Evolutionary conservation across 2,329 filamentous ascomycete genomes (phyloP).

Genomic region (Ceratocystiopsis sp.): DNA sequence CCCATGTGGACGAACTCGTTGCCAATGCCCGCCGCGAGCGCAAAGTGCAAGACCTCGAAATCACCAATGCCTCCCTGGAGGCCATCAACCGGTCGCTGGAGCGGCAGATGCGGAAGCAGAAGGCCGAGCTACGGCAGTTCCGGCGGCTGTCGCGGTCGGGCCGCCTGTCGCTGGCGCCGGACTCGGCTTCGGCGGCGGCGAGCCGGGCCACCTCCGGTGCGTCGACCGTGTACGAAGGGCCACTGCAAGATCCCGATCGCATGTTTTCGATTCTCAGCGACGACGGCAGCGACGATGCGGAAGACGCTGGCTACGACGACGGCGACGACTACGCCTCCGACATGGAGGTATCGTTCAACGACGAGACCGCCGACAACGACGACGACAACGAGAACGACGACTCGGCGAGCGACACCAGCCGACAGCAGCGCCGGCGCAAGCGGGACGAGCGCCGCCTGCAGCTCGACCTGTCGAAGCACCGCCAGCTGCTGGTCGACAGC

Average conservation of each 20-base stretch:
- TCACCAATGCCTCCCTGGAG: conserved; percentile 85
- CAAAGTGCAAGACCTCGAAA: conserved; percentile 91
- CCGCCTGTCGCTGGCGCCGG: conserved; percentile 41
- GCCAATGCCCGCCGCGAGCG: conserved; percentile 80
- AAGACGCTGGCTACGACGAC: conserved; percentile 15
- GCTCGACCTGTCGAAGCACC: conserved; percentile 74
- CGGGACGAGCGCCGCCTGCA: conserved; percentile 71
- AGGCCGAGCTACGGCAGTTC: conserved; percentile 69
- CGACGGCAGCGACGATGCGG: conserved; percentile 24
- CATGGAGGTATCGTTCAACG: conserved; percentile 14
- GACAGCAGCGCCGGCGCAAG: conserved; percentile 34
- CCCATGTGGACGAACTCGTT: conserved; percentile 54
- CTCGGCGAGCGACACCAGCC: background rate
- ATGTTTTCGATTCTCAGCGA: conserved; percentile 35
- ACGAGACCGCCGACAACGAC: conserved; percentile 20
- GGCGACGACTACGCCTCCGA: conserved; percentile 14
- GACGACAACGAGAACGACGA: background rate
- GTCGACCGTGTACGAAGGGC: conserved; percentile 21
- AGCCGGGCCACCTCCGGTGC: conserved; percentile 28
- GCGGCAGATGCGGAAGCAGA: conserved; percentile 80
- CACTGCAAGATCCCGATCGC: conserved; percentile 23
- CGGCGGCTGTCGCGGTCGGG: conserved; percentile 73
- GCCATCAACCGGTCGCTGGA: conserved; percentile 92
- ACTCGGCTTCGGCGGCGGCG: conserved; percentile 10
- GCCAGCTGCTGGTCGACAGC: conserved; percentile 72